Conservation (phyloP, 2,329 filamentous ascomycete genomes). For the Cryoendolithus antarcticus region DNA sequence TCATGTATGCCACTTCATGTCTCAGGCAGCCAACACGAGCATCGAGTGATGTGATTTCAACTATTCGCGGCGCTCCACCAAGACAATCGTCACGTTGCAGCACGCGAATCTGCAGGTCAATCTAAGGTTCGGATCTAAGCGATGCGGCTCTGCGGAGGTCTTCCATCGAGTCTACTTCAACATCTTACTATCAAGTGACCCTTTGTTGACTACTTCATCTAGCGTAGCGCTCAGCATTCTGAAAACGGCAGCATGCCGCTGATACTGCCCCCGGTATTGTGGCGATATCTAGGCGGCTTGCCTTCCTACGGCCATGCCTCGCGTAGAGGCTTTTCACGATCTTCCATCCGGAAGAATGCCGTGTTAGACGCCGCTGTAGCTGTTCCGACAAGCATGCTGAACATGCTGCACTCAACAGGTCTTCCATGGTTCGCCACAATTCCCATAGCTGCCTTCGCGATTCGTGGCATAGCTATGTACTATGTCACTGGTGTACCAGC, state of each 20-base stretch:
- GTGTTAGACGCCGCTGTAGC: constrained; percentile 6
- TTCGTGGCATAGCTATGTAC: constrained; percentile 18
- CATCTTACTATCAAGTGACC: too few relatives aligned
- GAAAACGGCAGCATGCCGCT: neutral
- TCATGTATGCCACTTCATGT: too few relatives aligned
- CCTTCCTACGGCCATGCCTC: constrained; percentile 9
- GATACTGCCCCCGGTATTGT: neutral
- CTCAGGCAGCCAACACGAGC: neutral
- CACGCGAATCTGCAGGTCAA: neutral
- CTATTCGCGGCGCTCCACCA: neutral
- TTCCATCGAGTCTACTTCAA: too few relatives aligned
- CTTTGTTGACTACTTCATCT: neutral
- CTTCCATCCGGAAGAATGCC: constrained; percentile 6
- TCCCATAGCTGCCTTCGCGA: constrained; percentile 17
- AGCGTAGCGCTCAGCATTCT: neutral
- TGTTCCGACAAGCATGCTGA: constrained; percentile 11
- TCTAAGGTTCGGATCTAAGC: neutral
- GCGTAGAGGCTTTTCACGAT: constrained; percentile 15
- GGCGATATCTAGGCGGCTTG: neutral
- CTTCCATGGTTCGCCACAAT: constrained; percentile 22
- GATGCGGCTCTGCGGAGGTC: too few relatives aligned
- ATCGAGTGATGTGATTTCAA: constrained; percentile 1
- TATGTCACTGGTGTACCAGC: constrained; percentile 10
- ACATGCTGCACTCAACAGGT: constrained; percentile 16
- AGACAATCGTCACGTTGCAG: neutral